Conservation (phyloP, 352 stramenopile genomes). For the Globisporangium recalcitrans region DNA sequence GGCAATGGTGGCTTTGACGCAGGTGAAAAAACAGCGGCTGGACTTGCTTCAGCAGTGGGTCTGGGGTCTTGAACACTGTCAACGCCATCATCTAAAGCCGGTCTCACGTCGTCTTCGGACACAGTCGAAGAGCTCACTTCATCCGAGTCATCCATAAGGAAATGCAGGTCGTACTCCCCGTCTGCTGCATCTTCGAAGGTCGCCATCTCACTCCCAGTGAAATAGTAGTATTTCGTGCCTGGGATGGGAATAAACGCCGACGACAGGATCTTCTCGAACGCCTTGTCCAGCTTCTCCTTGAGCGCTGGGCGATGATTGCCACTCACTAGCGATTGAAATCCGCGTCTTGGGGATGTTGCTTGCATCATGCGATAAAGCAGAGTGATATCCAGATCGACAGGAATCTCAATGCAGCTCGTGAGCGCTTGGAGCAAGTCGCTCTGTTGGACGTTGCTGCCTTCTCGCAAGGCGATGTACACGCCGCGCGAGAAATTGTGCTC, state of each 20-base stretch:
- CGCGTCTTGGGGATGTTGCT: conserved; percentile 18
- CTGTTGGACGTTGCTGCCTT: conserved; percentile 68
- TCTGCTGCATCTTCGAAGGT: conserved; percentile 50
- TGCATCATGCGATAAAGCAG: conserved; percentile 84
- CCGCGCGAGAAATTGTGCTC: conserved; percentile 87
- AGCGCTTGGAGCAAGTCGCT: conserved; percentile 84
- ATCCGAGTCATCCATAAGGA: conserved; percentile 61
- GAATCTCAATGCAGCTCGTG: conserved; percentile 80
- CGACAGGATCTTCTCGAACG: conserved; percentile 62
- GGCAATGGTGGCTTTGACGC: conserved; percentile 16
- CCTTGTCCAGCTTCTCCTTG: conserved; percentile 63
- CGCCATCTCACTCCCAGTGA: conserved; percentile 56
- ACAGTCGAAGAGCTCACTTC: conserved; percentile 28
- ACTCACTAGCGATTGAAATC: conserved; percentile 28
- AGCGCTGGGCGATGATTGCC: conserved; percentile 44
- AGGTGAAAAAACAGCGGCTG: conserved; percentile 8
- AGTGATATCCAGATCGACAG: conserved; percentile 84
- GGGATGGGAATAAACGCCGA: conserved; percentile 54
- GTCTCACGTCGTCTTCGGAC: conserved; percentile 10
- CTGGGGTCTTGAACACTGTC: neutral
- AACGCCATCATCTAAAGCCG: neutral
- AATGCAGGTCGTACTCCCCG: conserved; percentile 53
- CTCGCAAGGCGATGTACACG: conserved; percentile 76
- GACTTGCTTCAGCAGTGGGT: neutral
- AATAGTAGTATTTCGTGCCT: conserved; percentile 84